A percentile compares a stretch with the other conserved stretches of the same genome.
phyloP scores from a whole-genome alignment of 1,139 yeast genomes.

The Suhomyces taliae region DNA sequence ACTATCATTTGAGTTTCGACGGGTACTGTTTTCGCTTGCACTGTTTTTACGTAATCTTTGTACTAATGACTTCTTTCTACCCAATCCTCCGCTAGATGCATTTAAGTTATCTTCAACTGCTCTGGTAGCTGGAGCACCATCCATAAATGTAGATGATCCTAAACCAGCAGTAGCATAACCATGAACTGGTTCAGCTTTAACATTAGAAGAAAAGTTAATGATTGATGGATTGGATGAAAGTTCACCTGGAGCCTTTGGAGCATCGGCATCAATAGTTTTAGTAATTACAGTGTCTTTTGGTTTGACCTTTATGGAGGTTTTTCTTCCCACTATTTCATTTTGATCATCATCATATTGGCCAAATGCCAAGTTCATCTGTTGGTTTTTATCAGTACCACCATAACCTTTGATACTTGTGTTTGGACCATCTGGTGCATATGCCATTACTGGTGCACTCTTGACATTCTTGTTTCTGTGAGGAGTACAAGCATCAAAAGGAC shows the following conservation, averaged over 20 bases:
- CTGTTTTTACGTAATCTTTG: conserved; percentile 59
- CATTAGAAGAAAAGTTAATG: conserved; percentile 67
- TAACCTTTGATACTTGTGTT: conserved; percentile 80
- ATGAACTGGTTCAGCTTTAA: conserved; percentile 71
- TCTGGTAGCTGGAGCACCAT: conserved; percentile 92
- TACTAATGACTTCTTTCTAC: conserved; percentile 74
- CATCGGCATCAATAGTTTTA: conserved; percentile 12
- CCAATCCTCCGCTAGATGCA: conserved; percentile 41
- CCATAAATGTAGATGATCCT: conserved; percentile 89
- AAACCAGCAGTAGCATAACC: conserved; percentile 85
- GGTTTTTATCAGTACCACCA: conserved; percentile 47
- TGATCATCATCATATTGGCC: conserved; percentile 49
- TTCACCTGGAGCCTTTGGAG: conserved; percentile 24
- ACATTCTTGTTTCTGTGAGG: conserved; percentile 88
- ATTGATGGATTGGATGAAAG: conserved; percentile 51
- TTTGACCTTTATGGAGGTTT: conserved; percentile 17
- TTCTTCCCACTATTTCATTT: conserved; percentile 38
- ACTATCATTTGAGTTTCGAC: conserved; percentile 38
- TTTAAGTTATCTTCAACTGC: conserved; percentile 21
- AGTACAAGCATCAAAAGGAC: conserved; percentile 97
- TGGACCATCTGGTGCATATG: conserved; percentile 95
- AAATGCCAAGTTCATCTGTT: conserved; percentile 60
- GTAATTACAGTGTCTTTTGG: conserved; percentile 15
- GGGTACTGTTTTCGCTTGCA: conserved; percentile 32
- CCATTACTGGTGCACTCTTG: conserved; percentile 87